Base-by-base conservation (phyloP, 2,329 filamentous ascomycete genomes). In the Monilinia polystroma region DNA sequence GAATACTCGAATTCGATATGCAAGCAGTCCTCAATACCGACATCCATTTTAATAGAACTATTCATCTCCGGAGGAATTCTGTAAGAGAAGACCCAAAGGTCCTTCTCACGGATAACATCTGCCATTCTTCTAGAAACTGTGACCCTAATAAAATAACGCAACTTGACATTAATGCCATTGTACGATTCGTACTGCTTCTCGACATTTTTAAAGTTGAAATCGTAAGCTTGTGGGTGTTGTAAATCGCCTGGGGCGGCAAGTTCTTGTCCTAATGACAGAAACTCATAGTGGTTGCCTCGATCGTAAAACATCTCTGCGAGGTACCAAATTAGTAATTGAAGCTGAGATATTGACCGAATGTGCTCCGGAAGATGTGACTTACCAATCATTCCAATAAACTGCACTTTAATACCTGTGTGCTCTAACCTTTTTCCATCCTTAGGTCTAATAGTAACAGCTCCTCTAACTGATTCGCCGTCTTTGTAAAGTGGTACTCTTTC, bases 131-230 rank as follows among this genome's bases (percentile, higher is more conserved):
- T 88, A 63, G 93, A 96, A 58, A 99, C 95, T 47, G 95, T 99
- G 73, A 98, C 95, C 73, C 93, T 91, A 67, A 98, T 89, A 80
- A 98, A 98, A 86, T 99, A 99, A 73, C 95, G 93, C 78, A 99
- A 86, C 83, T 97, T 96, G 76, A 99, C 95, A 78, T 99, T 99
- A 87, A 99, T 99, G 77, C 95, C 95, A 78, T 97, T 96, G 85
- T 99, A 99, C 72, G 93, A 97, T 81, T 99, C 96, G 84, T 99
- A 99, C 80, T 96, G 93, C 84, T 99, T 99, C 85, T 99, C 95
- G 75, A 99, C 93, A 79, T 98, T 99, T 80, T 98, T 98, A 87
- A 99, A 99, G 83, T 97, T 96, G 87, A 99, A 99, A 73, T 96
- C 92, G 79, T 97, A 97, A 59, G 93, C 97, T 82, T 99, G 95